Evolutionary conservation across 768 basidiomycete genomes (phyloP), one percentile per base, ranked within the genome.

Genomic region (Grammothele lineata): DNA sequence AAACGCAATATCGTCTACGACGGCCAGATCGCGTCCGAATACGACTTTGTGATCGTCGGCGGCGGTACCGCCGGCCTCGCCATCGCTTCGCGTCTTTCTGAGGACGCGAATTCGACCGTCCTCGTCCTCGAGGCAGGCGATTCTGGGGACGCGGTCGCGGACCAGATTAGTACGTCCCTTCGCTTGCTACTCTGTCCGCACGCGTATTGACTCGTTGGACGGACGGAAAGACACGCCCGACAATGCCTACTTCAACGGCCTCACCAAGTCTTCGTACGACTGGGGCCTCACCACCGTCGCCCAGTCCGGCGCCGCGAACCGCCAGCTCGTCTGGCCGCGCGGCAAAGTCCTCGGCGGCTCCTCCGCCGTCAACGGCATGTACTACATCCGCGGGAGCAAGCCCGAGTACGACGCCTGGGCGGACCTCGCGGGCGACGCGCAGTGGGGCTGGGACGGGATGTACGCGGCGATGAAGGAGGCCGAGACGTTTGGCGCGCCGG

Each of bases 261-360:
- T 82, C 10, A 58, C 75, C 32, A 65, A 67, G 39, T 63, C 72
- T 1, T 53, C 67, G 15, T 76, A 80, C 61, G 79, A 83, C 61
- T 85, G 79, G 76, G 62, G 67, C 15, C 80, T 76, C 65, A 63
- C 64, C 36, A 78, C 79, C 11, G 66, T 68, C 5, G 57, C 73
- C 0, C 82, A 85, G 60, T 40, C 68, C 0, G 64, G 69, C 47
- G 68, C 72, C 19, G 63, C 60, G 26, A 69, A 71, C 44, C 70
- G 79, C 25, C 57, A 52, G 0, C 50, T 82, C 33, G 44, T 67
- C 3, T 84, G 83, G 77, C 78, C 83, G 3, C 71, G 79, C 32
- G 86, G 85, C 23, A 82, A 79, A 62, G 78, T 81, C 40, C 70
- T 88, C 18, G 85, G 85, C 43, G 85, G 86, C 7, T 82, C 78